Base-by-base conservation (phyloP, 371 early-diverging fungal genomes). In the Pancytospora philotis region DNA sequence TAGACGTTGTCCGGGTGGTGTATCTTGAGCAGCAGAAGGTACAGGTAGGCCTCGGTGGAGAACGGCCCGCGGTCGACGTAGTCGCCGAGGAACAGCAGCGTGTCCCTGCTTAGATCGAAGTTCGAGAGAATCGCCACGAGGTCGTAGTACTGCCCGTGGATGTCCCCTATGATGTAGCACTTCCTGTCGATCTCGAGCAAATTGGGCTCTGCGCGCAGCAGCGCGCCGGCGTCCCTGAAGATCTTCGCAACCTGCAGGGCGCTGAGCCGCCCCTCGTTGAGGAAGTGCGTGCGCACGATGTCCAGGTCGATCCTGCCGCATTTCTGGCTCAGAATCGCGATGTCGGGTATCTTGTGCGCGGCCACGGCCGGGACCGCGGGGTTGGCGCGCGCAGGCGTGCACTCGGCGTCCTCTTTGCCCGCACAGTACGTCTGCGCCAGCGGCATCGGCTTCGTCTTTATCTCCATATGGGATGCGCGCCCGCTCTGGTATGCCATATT, bases 1-100 rank as follows among this genome's bases (percentile, higher is more conserved):
- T 52, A 68, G 39, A 79, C 60, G 4, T 55, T 70, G 13, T 75
- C 57, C 6, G 78, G 76, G 45, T 67, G 90, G 83, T 89, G 89
- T 83, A 90, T 88, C 78, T 91, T 92, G 84, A 91, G 73, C 16
- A 62, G 30, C 51, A 77, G 87, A 25, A 90, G 87, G 61, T 83
- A 84, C 37, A 86, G 83, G 45, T 84, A 76, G 3, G 59, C 83
- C 76, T 91, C 92, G 65, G 89, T 86, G 1, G 88, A 87, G 76
- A 90, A 90, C 70, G 87, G 87, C n/a, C 92, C 97, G 73, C 97
- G 83, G 80, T 95, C 97, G 0, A 96, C 96, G 79, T 95, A 96
- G 80, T 96, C 96, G 2, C 96, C 96, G 88, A 96, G 41, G 80
- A 93, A 93, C 53, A 73, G 16, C 10, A 73, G 72, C 90, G 91